These are phyloP conservation scores for Corymbia maculata DNA, from an alignment of 345 rosid genomes.

Conservation along the genomic window DNA sequence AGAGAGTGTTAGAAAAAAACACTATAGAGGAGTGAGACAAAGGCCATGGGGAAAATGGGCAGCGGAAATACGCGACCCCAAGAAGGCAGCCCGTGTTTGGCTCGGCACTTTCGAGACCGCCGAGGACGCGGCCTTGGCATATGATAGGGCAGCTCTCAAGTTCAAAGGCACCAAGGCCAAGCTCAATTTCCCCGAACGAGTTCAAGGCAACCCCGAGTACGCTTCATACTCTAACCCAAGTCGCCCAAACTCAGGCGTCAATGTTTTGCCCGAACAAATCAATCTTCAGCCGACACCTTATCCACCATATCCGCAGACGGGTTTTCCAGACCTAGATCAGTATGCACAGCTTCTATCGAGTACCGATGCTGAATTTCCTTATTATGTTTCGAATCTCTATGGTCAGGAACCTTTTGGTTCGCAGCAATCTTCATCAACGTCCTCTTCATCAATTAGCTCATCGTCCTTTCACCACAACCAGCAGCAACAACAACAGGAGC, in stretches of 20 bases:
- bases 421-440: constrained; percentile 23
- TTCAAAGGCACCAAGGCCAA: constrained; percentile 95
- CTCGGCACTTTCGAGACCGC: constrained; percentile 89
- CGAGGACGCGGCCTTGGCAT: constrained; percentile 91
- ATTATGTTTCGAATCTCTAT: constrained; percentile 48
- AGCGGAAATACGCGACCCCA: constrained; percentile 91
- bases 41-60: constrained; percentile 99
- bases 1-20: constrained; percentile 53
- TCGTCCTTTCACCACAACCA: neutral
- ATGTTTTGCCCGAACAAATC: neutral
- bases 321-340: constrained; percentile 58
- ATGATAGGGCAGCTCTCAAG: constrained; percentile 83
- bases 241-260: neutral
- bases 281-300: neutral
- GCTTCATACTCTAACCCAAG: neutral
- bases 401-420: constrained; percentile 18
- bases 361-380: constrained; percentile 48
- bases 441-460: constrained; percentile 13
- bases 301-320: neutral
- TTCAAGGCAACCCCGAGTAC: constrained; percentile 39
- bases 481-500: constrained; percentile 1
- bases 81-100: constrained; percentile 86
- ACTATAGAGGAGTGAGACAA: constrained; percentile 94
- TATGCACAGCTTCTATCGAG: constrained; percentile 77
- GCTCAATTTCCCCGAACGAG: constrained; percentile 82